Percentiles rank a stretch among this genome's conserved stretches.
Evolutionary conservation across 2,329 filamentous ascomycete species (phyloP).

Genomic region (Triangularia setosa): DNA sequence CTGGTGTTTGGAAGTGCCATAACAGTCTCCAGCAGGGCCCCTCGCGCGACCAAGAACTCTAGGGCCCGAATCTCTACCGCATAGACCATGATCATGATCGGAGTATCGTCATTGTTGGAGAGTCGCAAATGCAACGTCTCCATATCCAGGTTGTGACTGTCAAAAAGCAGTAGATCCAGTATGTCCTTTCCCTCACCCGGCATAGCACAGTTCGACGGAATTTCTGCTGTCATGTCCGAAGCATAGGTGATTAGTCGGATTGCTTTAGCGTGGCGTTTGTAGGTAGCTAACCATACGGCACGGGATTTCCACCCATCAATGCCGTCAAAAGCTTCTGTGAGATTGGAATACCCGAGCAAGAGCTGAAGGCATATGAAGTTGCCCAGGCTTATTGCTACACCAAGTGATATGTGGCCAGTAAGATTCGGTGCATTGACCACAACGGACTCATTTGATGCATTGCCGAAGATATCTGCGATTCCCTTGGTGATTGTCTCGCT

Average conservation of each 20-base stretch:
- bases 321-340: background rate
- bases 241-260: background rate
- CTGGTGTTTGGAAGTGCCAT: background rate
- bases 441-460: background rate
- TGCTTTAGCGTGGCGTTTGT: background rate
- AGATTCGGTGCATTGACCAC: background rate
- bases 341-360: background rate
- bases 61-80: background rate
- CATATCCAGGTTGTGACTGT: background rate
- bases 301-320: background rate
- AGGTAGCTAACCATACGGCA: background rate
- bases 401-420: background rate
- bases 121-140: background rate
- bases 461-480: background rate
- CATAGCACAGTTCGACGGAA: background rate
- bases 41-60: background rate
- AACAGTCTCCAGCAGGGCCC: background rate
- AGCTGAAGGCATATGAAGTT: background rate
- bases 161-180: background rate
- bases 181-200: background rate
- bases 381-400: background rate
- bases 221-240: background rate
- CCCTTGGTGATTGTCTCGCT: background rate
- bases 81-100: background rate
- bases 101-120: background rate